A percentile compares a stretch with the other conserved stretches of the same genome.
These are phyloP conservation scores for Eimeria falciformis DNA, from an alignment of 169 alveolate species.

Conservation along the genomic window DNA sequence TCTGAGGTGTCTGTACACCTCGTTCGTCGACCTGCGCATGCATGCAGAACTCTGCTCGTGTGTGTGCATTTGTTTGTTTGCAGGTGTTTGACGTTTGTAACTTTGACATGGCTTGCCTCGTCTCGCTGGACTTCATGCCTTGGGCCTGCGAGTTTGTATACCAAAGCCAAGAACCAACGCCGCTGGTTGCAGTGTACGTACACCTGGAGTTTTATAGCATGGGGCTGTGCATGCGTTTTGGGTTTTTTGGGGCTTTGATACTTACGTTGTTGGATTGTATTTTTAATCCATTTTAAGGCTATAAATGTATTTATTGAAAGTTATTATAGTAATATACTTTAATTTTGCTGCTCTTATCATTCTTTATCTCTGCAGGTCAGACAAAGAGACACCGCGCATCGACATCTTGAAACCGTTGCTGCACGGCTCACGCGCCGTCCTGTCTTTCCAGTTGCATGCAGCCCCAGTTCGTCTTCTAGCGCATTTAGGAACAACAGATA, in stretches of 20 bases:
- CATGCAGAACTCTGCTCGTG: too few species aligned
- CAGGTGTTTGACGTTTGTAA: constrained; percentile 70
- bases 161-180: constrained; percentile 75
- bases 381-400: constrained; percentile 55
- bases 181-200: constrained; percentile 84
- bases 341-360: background rate
- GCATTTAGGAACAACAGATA: constrained; percentile 80
- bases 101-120: constrained; percentile 81
- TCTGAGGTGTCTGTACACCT: too few species aligned
- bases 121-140: constrained; percentile 83
- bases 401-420: constrained; percentile 65
- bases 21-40: too few species aligned
- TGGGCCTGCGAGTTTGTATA: constrained; percentile 85
- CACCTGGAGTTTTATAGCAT: background rate
- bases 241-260: background rate
- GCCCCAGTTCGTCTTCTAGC: constrained; percentile 80
- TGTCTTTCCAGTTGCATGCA: constrained; percentile 31
- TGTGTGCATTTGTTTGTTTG: background rate
- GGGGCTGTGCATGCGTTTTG: background rate
- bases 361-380: constrained; percentile 57
- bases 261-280: background rate
- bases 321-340: background rate
- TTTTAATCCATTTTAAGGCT: constrained; percentile 66
- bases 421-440: constrained; percentile 15
- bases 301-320: background rate